These are phyloP conservation scores for Coelastrella sp. DNA, from an alignment of 139 green algal species.

Conservation along the genomic window DNA sequence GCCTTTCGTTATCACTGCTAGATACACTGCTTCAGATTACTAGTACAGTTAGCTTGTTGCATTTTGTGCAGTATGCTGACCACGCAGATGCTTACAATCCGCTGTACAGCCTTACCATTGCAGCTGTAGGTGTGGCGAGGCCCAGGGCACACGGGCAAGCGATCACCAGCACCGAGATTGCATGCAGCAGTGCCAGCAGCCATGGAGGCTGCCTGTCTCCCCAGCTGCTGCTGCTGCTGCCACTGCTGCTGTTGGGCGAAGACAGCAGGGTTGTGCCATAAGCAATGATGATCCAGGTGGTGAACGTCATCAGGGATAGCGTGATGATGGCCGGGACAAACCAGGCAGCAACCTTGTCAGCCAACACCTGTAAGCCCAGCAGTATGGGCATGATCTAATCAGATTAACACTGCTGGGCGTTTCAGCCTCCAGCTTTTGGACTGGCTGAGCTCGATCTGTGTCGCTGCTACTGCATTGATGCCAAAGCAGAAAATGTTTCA, in stretches of 20 bases:
- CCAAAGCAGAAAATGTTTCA: too few relatives aligned
- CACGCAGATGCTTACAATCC: too few relatives aligned
- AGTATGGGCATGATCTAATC: neutral
- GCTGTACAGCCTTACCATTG: slow-evolving; percentile 71
- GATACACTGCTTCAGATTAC: too few relatives aligned
- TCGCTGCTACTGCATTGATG: too few relatives aligned
- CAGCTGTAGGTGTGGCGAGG: slow-evolving; percentile 95
- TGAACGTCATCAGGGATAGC: slow-evolving; percentile 23
- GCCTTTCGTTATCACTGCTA: too few relatives aligned
- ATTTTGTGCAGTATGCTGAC: too few relatives aligned
- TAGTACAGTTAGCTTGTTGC: too few relatives aligned
- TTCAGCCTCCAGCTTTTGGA: too few relatives aligned
- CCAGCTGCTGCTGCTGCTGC: neutral
- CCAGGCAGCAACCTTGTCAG: slow-evolving; percentile 85
- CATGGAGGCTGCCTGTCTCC: neutral
- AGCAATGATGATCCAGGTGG: slow-evolving; percentile 48
- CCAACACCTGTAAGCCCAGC: slow-evolving; percentile 67
- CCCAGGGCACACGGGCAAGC: slow-evolving; percentile 97
- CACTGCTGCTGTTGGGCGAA: neutral
- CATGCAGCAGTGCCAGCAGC: slow-evolving; percentile 30
- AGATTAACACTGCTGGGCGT: too few relatives aligned
- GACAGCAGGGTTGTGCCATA: neutral
- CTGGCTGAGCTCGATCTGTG: too few relatives aligned
- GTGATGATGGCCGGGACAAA: slow-evolving; percentile 93
- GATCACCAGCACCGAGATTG: slow-evolving; percentile 83